phyloP scores from a whole-genome alignment of 345 rosid genomes.

The Firmiana major region DNA sequence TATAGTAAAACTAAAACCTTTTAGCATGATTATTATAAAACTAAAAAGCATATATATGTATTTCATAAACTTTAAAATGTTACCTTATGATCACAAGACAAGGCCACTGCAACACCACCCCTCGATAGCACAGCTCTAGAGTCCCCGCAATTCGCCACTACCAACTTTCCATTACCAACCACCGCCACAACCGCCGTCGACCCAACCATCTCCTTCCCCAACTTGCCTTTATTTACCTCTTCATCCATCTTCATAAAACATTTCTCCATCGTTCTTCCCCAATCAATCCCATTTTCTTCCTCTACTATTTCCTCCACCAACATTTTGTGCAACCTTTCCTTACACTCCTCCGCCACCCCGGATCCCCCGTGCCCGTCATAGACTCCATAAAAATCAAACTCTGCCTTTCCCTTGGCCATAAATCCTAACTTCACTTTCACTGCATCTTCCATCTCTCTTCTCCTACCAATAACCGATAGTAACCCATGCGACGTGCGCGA shows the following conservation, averaged over 20 bases:
- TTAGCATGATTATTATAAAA: background rate
- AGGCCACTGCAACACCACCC: conserved; percentile 28
- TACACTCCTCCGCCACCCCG: conserved; percentile 57
- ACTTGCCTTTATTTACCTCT: conserved; percentile 26
- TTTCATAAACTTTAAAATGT: background rate
- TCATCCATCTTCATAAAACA: conserved; percentile 51
- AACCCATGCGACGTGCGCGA: conserved; percentile 29
- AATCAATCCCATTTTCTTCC: conserved; percentile 27
- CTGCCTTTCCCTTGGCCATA: conserved; percentile 16
- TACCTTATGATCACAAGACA: conserved; percentile 43
- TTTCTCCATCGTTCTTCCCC: conserved; percentile 51
- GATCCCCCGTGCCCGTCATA: conserved; percentile 75
- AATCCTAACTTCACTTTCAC: conserved; percentile 48
- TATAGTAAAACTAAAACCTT: background rate
- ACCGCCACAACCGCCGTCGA: conserved; percentile 45
- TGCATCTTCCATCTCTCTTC: conserved; percentile 69
- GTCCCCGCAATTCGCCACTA: conserved; percentile 41
- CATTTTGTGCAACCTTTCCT: conserved; percentile 48
- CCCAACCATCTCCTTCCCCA: conserved; percentile 26
- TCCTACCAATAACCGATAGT: conserved; percentile 58
- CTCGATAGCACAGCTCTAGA: conserved; percentile 33
- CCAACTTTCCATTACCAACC: conserved; percentile 26
- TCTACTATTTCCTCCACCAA: conserved; percentile 33
- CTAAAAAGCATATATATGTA: background rate
- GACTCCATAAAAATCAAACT: conserved; percentile 54